phyloP scores from a whole-genome alignment of 345 rosid genomes.

The Acer saccharum region DNA sequence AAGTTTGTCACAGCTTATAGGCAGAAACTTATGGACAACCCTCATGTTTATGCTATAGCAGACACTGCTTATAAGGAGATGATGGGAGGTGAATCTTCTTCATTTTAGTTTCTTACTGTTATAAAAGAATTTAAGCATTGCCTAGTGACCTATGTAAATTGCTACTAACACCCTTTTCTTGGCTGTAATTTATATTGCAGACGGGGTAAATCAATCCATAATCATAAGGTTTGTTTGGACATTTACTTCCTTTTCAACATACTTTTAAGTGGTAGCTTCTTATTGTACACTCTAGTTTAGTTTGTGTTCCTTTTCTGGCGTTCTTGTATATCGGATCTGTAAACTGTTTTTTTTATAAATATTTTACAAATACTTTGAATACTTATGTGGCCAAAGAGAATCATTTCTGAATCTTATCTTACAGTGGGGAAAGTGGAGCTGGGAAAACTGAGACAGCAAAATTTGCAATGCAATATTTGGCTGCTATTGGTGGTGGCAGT shows the following conservation, averaged over 20 bases:
- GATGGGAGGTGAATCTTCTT: conserved; percentile 78
- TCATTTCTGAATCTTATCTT: conserved; percentile 23
- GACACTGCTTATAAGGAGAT: conserved; percentile 83
- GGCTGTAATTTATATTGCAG: conserved; percentile 48
- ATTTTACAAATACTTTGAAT: conserved; percentile 7
- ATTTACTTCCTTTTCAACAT: conserved; percentile 2
- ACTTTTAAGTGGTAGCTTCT: neutral
- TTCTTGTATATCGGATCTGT: conserved; percentile 14
- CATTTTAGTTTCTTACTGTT: conserved; percentile 18
- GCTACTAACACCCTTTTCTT: conserved; percentile 23
- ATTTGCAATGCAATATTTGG: conserved; percentile 86
- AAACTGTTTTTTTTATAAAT: neutral
- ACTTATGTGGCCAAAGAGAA: neutral
- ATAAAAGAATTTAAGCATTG: neutral
- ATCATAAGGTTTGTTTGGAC: conserved; percentile 76
- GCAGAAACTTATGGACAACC: conserved; percentile 59
- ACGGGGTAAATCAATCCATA: conserved; percentile 80
- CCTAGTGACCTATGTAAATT: conserved; percentile 1
- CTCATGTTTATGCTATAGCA: conserved; percentile 86
- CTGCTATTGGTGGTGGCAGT: conserved; percentile 80
- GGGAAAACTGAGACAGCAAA: conserved; percentile 99
- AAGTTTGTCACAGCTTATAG: conserved; percentile 56
- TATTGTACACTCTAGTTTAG: neutral
- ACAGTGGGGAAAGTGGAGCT: conserved; percentile 98
- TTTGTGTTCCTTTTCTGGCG: conserved; percentile 2